Evolutionary conservation across 345 rosid genomes (phyloP), one percentile per base, ranked within the genome.

Genomic region (Firmiana major): DNA sequence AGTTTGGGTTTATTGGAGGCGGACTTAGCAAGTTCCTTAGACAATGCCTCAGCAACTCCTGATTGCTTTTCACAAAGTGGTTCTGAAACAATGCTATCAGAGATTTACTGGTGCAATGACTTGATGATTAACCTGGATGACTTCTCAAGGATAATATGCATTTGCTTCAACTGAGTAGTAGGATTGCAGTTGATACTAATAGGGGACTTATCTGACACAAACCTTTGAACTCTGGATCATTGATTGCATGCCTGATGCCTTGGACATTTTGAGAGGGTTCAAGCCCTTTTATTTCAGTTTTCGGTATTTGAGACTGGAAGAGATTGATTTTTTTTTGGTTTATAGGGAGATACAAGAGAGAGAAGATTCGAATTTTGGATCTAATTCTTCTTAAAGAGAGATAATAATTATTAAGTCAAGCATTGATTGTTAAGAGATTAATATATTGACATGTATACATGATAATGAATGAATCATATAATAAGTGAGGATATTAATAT

Each of bases 121-220:
- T 88, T 81, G 71, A 81, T 84, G 78, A 90, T 93, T 73, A 83
- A 90, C 84, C 85, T 93, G 57, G 88, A 87, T 63, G 97, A 93
- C 38, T 87, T 42, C 9, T 26, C 24, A 26, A 26, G 16, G 49
- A 8, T 7, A 38, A 45, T 36, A 21, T 59, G 9, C 26, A 74
- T 45, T 26, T 45, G 43, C 53, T 28, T 17, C 28, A 26, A 36
- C 21, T 38, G 3, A 31, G 63, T 57, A 34, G 28, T 11, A 17
- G 34, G 40, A 31, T 31, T 31, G 34, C 34, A 74, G 66, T 58
- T 42, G 34, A 24, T 24, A 59, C 31, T 45, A 7, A 10, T 45
- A 43, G 11, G 22, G 5, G 53, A 58, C 40, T 26, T 59, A 15
- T 24, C 26, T 74, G 67, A 40, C 16, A 17, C 10, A 6, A 74